phyloP scores from a whole-genome alignment of 306 rosid species.

The Oemleria cerasiformis region DNA sequence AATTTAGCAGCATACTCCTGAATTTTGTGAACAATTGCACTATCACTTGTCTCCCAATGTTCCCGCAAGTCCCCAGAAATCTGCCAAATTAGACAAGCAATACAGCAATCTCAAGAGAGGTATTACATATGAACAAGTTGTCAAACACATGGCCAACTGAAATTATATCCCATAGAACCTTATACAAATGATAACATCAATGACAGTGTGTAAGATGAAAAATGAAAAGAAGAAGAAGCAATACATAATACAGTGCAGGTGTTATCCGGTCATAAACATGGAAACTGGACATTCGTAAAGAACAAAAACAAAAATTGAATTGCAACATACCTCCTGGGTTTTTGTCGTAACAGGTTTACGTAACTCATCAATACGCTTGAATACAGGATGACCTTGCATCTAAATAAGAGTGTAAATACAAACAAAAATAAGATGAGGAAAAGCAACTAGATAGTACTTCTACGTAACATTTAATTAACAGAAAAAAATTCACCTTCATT shows the following conservation, averaged over 20 bases:
- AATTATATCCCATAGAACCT: neutral
- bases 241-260: neutral
- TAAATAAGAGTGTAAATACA: conserved; percentile 24
- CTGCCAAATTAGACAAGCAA: conserved; percentile 50
- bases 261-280: neutral
- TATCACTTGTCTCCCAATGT: conserved; percentile 73
- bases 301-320: conserved; percentile 20
- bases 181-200: neutral
- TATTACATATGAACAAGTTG: conserved; percentile 5
- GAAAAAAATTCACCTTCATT: conserved; percentile 52
- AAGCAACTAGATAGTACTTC: conserved; percentile 14
- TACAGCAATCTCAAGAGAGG: conserved; percentile 14
- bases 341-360: conserved; percentile 73
- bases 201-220: neutral
- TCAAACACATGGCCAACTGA: neutral
- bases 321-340: conserved; percentile 72
- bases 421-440: neutral
- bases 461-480: conserved; percentile 2
- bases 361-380: conserved; percentile 49
- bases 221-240: neutral
- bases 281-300: neutral
- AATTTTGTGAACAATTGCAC: conserved; percentile 71
- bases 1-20: conserved; percentile 60
- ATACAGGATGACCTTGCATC: conserved; percentile 59
- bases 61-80: conserved; percentile 82